Base-by-base conservation (phyloP, 306 rosid species). In the Trichosanthes cucumerina region DNA sequence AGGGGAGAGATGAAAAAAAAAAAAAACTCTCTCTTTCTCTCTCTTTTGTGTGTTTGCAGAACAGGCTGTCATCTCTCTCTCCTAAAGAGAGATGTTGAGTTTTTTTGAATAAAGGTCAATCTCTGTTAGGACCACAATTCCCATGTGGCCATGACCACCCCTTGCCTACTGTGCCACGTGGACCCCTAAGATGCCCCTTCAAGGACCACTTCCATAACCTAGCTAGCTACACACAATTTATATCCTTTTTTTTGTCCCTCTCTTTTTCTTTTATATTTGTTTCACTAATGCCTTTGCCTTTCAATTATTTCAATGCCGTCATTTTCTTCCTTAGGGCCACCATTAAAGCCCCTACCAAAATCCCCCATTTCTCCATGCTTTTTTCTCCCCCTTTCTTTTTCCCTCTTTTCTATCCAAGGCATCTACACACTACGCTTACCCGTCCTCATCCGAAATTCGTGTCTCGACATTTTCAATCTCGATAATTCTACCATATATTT, bases 141-240 rank as follows among this genome's bases (percentile, higher is more conserved):
- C 92, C 93, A 88, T 88, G 90, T 90, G 91, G 88, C 87, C 71
- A 59, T 60, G 92, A 88, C 85, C 90, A 79, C 75, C 84, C 86
- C 47, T 70, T 88, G 86, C 50, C 74, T 39, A 66, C 47, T 39
- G 16, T 66, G 74, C 89, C 94, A 86, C 88, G 80, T 88, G 88
- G 92, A 90, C 80, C 84, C 70, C 63, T n/a, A 79, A 43, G 24
- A 26, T 76, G 94, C 75, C 33, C 10, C 19, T 9, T 3, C 39
- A 4, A 18, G 75, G 93, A 90, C 93, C 94, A 88, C 93, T 79
- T 54, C 63, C 68, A 13, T 58, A 58, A 58, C 64, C 68, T 52
- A 39, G 9, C 58, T 53, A 52, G 6, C 58, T 18, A n/a, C 66
- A 74, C 81, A 38, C 68, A 78, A 68, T 68, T 39, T 49, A 9